phyloP scores from a whole-genome alignment of 2,329 filamentous ascomycete genomes.

The Colletotrichum godetiae region DNA sequence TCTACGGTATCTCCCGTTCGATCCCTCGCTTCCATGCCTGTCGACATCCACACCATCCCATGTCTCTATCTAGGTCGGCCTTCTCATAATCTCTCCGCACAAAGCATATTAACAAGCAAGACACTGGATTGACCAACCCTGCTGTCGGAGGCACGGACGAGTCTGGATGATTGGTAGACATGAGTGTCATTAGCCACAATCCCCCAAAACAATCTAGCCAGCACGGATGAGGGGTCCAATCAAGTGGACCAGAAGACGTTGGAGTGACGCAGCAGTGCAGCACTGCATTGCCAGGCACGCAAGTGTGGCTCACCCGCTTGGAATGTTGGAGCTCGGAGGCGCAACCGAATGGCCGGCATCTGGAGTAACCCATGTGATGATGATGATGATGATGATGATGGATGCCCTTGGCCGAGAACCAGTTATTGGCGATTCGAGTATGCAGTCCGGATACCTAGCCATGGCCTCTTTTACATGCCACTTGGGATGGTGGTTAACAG shows the following conservation, averaged over 20 bases:
- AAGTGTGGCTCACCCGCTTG: conserved; percentile 24
- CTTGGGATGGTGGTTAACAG: neutral
- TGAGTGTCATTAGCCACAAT: conserved; percentile 14
- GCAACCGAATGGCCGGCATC: neutral
- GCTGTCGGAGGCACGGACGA: conserved; percentile 1
- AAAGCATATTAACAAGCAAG: conserved; percentile 5
- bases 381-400: neutral
- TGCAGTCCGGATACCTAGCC: no score
- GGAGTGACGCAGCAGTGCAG: conserved; percentile 33
- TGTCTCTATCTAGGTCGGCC: neutral
- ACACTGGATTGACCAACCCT: conserved; percentile 8
- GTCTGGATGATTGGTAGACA: conserved; percentile 22
- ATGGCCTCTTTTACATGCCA: neutral
- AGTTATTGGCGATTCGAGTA: neutral
- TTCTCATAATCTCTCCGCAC: conserved; percentile 6
- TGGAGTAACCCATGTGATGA: conserved; percentile 22
- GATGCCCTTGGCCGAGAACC: neutral
- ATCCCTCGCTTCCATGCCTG: conserved; percentile 7
- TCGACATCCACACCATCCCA: conserved; percentile 23
- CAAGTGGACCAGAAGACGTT: conserved; percentile 20
- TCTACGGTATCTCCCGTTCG: no score
- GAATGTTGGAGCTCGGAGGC: neutral
- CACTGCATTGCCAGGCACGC: conserved; percentile 33
- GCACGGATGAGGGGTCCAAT: conserved; percentile 25
- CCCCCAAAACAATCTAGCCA: conserved; percentile 14